Evolutionary conservation across 805 yeast species (phyloP), one percentile per base, ranked within the genome.

Genomic region (Myxozyma neotropica): DNA sequence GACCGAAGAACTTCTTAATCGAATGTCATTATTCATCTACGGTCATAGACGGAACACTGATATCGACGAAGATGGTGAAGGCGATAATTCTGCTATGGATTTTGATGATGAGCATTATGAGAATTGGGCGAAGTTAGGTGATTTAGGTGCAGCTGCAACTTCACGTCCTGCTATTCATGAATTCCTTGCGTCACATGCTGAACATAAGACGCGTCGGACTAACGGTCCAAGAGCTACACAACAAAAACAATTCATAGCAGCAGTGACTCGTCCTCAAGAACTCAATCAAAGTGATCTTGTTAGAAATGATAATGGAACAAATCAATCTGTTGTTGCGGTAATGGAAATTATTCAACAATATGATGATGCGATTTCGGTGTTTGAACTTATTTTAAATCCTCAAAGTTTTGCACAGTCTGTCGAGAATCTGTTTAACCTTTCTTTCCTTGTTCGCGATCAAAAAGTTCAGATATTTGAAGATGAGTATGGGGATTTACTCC

Each of bases 391-490:
- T 52, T 76, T 92, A 19, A 85, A 93, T 70, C 96, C 97, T 0
- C 62, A 74, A 15, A 86, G 93, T 5, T 92, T 86, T 72, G 77
- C 87, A 0, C 91, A 86, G 70, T 81, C 91, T 0, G 85, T 92
- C 1, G 97, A 93, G 71, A 90, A 89, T 69, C 73, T 93, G 67
- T 92, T 92, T 68, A 88, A 85, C 68, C 80, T 89, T 0, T 87
- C 96, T 70, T 91, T 92, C 68, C 74, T 93, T 46, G 82, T 90
- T 1, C 82, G 85, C 67, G 95, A 89, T 67, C 91, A 88, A 0
- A 82, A 78, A 65, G 72, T 90, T 36, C 74, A 76, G 24, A 66
- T 90, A 23, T 82, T 77, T n/a, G 78, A 77, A 47, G 84, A 81
- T 36, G 65, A 63, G 8, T 60, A 63, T 42, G 72, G 68, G 7